A percentile compares a stretch with the other conserved stretches of the same genome.
These are phyloP conservation scores for Candida cerambycidarum DNA, from an alignment of 805 yeast genomes.

Conservation along the genomic window DNA sequence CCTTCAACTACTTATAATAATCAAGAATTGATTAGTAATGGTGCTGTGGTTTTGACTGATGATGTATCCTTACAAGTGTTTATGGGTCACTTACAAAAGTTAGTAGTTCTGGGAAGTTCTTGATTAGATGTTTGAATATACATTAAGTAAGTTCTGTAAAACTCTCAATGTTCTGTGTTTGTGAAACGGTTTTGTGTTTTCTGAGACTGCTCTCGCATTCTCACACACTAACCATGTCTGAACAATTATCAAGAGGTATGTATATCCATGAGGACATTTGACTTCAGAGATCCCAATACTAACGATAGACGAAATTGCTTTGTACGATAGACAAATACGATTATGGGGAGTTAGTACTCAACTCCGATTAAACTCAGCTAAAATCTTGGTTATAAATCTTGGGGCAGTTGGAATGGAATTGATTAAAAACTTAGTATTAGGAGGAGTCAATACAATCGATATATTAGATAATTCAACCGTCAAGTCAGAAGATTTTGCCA, in stretches of 20 bases:
- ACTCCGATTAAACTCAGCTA: conserved; percentile 67
- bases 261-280: no score
- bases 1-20: conserved; percentile 54
- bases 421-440: conserved; percentile 79
- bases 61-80: conserved; percentile 57
- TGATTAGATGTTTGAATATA: neutral
- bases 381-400: conserved; percentile 65
- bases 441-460: conserved; percentile 82
- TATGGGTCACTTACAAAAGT: conserved; percentile 52
- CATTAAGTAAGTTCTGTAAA: no score
- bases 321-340: conserved; percentile 92
- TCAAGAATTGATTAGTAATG: conserved; percentile 26
- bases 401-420: conserved; percentile 82
- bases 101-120: conserved; percentile 23
- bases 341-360: conserved; percentile 97
- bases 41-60: conserved; percentile 50
- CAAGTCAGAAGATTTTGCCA: conserved; percentile 60
- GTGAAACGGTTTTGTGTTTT: no score
- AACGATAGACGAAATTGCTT: conserved; percentile 71
- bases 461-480: conserved; percentile 60
- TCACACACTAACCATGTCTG: conserved; percentile 3
- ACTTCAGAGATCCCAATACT: no score
- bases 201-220: no score
- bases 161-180: no score
- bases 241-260: conserved; percentile 18